Percentiles rank a stretch among this genome's conserved stretches.
Conservation (phyloP, 1,284 basidiomycete genomes). For the Cryptococcus floricola region DNA sequence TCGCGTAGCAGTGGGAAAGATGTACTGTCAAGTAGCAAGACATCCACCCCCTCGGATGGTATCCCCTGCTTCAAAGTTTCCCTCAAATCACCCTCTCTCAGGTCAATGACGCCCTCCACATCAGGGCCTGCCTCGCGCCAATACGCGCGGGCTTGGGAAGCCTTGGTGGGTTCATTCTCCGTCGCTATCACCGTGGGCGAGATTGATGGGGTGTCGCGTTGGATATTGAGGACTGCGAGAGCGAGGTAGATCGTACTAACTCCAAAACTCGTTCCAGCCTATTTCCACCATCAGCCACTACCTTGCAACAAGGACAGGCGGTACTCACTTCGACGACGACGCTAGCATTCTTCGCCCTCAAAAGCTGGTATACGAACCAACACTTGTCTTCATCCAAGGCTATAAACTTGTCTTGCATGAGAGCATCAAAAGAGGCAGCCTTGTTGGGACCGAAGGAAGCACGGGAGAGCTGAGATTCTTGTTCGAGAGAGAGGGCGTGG, state of each 20-base stretch:
- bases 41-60: constrained; percentile 16
- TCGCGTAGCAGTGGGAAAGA: not conserved
- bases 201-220: not conserved
- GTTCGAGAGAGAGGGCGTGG: no score
- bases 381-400: constrained; percentile 35
- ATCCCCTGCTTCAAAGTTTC: constrained; percentile 27
- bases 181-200: constrained; percentile 26
- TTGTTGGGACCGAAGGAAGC: no score
- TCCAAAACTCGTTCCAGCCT: constrained; percentile 34
- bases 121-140: constrained; percentile 24
- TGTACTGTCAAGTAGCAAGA: constrained; percentile 34
- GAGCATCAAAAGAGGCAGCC: constrained; percentile 8
- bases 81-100: constrained; percentile 30
- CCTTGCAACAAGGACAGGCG: not conserved
- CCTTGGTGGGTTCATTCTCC: constrained; percentile 30
- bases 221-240: constrained; percentile 21
- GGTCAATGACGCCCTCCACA: constrained; percentile 20
- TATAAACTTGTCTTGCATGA: constrained; percentile 32
- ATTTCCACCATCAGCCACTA: not conserved
- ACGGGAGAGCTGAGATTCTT: no score
- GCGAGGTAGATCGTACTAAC: constrained; percentile 37
- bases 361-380: constrained; percentile 26
- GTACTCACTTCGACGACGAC: constrained; percentile 25
- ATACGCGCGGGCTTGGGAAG: constrained; percentile 14
- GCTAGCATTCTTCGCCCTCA: constrained; percentile 14